Conservation (phyloP, 495 filamentous ascomycete species). For the Neurospora sp. region DNA sequence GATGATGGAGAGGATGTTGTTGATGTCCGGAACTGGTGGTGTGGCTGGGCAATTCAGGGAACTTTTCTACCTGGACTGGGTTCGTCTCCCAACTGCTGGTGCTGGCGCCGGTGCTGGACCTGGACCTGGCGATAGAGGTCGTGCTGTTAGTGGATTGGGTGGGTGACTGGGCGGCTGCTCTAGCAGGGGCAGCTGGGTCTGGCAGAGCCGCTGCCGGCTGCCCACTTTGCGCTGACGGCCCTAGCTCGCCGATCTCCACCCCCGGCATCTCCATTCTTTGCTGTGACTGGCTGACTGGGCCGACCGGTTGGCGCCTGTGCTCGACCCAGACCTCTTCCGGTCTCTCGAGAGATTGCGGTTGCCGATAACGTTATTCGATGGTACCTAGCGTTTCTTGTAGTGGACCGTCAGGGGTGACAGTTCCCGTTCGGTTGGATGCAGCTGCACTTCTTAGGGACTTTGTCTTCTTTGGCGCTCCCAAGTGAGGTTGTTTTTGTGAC, state of each 20-base stretch:
- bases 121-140: not conserved
- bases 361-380: not conserved
- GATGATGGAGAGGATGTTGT: conserved; percentile 2
- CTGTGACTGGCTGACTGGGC: not conserved
- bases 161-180: not conserved
- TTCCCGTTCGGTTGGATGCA: not conserved
- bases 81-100: not conserved
- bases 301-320: conserved; percentile 5
- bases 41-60: conserved; percentile 18
- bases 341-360: not conserved
- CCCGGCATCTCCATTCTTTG: conserved; percentile 5
- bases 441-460: not conserved
- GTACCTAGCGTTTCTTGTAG: not conserved
- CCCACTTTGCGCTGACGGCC: conserved; percentile 8
- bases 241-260: conserved; percentile 12
- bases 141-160: not conserved
- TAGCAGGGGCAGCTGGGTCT: not conserved
- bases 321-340: not conserved
- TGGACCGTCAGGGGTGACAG: not conserved
- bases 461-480: not conserved
- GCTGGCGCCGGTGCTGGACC: conserved; percentile 1
- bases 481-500: not conserved
- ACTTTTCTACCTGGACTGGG: conserved; percentile 9
- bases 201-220: conserved; percentile 8
- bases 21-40: conserved; percentile 2